Percentiles rank a stretch among this genome's conserved stretches.
Conservation (phyloP, 2,329 filamentous ascomycete genomes). For the Cercospora citrullina region DNA sequence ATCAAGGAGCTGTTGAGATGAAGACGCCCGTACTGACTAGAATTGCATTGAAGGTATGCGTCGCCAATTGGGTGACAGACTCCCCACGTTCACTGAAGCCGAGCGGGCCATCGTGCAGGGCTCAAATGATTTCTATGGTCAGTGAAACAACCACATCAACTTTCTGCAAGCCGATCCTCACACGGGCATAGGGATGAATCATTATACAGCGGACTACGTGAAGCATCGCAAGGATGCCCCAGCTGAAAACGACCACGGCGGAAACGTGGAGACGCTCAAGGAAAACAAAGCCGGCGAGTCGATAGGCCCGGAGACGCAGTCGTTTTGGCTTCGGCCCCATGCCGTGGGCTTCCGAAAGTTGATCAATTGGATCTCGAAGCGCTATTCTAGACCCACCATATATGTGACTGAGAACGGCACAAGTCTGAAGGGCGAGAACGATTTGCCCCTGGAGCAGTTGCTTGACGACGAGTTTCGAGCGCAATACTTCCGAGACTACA, state of each 20-base stretch:
- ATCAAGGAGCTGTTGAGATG: conserved; percentile 8
- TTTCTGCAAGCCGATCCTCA: conserved; percentile 2
- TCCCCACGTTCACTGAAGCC: conserved; percentile 72
- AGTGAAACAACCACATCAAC: conserved; percentile 15
- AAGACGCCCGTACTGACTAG: conserved; percentile 8
- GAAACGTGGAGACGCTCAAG: conserved; percentile 72
- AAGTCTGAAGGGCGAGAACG: conserved; percentile 78
- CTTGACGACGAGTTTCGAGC: conserved; percentile 79
- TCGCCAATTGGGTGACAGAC: conserved; percentile 73
- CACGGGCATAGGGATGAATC: conserved; percentile 55
- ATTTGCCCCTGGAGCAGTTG: conserved; percentile 68
- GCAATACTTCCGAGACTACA: conserved; percentile 76
- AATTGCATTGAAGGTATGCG: conserved; percentile 58
- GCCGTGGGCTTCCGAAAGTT: conserved; percentile 75
- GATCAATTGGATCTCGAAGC: conserved; percentile 72
- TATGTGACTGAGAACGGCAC: conserved; percentile 91
- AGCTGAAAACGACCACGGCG: conserved; percentile 66
- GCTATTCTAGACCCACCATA: conserved; percentile 74
- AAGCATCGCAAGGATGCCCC: conserved; percentile 63
- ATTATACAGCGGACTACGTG: conserved; percentile 88
- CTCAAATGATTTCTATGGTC: conserved; percentile 88
- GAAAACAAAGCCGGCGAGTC: conserved; percentile 67
- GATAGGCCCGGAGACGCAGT: conserved; percentile 82
- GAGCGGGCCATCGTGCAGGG: conserved; percentile 73
- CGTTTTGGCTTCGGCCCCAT: conserved; percentile 75